A percentile compares a stretch with the other conserved stretches of the same genome.
Evolutionary conservation across 768 basidiomycete species (phyloP).

Genomic region (Neoboletus brunneissimus): DNA sequence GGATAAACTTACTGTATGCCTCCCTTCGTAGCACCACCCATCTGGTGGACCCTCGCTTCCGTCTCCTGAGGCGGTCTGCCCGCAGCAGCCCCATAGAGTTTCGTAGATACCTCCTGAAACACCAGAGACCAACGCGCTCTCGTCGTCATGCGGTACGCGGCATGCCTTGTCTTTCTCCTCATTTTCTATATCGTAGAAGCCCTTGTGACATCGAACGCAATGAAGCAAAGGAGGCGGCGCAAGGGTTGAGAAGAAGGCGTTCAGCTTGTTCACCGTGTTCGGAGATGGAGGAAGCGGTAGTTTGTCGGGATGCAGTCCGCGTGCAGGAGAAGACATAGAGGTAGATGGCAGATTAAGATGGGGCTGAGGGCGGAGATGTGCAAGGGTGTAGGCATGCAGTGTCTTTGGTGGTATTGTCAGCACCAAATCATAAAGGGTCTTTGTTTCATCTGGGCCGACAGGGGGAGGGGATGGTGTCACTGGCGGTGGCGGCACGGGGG

Average conservation of each 20-base stretch:
- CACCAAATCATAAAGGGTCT: slow-evolving; percentile 50
- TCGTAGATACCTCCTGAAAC: slow-evolving; percentile 43
- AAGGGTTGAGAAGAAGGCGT: slow-evolving; percentile 59
- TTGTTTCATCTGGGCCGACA: slow-evolving; percentile 41
- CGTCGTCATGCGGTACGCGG: slow-evolving; percentile 73
- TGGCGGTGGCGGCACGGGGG: slow-evolving; percentile 24
- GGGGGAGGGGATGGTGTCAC: slow-evolving; percentile 36
- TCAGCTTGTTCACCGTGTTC: slow-evolving; percentile 44
- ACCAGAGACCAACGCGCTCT: slow-evolving; percentile 71
- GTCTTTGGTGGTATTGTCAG: slow-evolving; percentile 62
- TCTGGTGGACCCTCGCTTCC: slow-evolving; percentile 82
- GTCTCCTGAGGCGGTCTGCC: slow-evolving; percentile 65
- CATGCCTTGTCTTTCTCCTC: slow-evolving; percentile 57
- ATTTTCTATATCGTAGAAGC: slow-evolving; percentile 71
- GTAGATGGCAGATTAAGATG: slow-evolving; percentile 1
- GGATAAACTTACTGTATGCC: slow-evolving; percentile 52
- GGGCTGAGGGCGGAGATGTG: slow-evolving; percentile 38
- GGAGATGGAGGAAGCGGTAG: slow-evolving; percentile 29
- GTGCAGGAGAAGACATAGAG: slow-evolving; percentile 11
- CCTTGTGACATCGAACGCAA: slow-evolving; percentile 72
- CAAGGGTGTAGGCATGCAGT: slow-evolving; percentile 58
- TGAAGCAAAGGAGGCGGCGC: slow-evolving; percentile 67
- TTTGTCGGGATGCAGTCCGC: slow-evolving; percentile 10
- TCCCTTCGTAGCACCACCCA: slow-evolving; percentile 85
- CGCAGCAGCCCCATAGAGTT: slow-evolving; percentile 74